phyloP scores from a whole-genome alignment of 345 rosid species.

The thale cress (Arabidopsis thaliana) region TAIR10.1 NC_003076.8:26078501-26079000 shows the following conservation, averaged over 20 bases:
- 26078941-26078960: neutral
- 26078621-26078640: neutral
- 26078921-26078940: neutral
- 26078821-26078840: conserved; percentile 86
- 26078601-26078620: conserved; percentile 12
- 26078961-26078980: neutral
- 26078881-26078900: conserved; percentile 16
- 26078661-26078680: neutral
- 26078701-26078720: conserved; percentile 38
- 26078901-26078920: neutral
- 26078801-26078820: conserved; percentile 69
- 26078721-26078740: conserved; percentile 42
- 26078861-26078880: conserved; percentile 40
- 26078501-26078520: neutral
- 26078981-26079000: neutral
- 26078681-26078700: conserved; percentile 6
- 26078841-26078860: conserved; percentile 81
- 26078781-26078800: conserved; percentile 60
- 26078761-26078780: conserved; percentile 39
- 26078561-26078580: conserved; percentile 29
- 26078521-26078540: neutral
- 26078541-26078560: conserved; percentile 2
- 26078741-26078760: conserved; percentile 44
- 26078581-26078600: conserved; percentile 37
- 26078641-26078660: conserved; percentile 23